These are phyloP conservation scores for Coemansia asiatica DNA, from an alignment of 192 early-diverging fungal genomes.

Conservation along the genomic window DNA sequence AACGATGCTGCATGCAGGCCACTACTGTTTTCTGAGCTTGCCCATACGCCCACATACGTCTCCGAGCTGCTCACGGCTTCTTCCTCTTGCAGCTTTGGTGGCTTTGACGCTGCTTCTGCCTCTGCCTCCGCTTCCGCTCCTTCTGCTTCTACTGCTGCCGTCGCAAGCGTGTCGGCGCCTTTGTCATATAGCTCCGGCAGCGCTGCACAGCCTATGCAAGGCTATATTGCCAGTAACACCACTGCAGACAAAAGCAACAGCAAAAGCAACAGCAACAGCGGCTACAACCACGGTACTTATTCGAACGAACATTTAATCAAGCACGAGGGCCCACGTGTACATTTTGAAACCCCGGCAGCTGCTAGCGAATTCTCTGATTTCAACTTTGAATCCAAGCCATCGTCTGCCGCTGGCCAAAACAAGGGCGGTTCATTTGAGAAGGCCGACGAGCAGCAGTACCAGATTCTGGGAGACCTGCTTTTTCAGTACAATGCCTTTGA, in stretches of 20 bases:
- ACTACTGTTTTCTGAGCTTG: conserved; percentile 31
- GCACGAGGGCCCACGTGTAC: background rate
- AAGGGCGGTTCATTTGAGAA: background rate
- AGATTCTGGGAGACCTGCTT: conserved; percentile 39
- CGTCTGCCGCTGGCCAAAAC: background rate
- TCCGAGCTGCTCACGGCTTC: conserved; percentile 2
- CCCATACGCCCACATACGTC: background rate
- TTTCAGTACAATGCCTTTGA: conserved; percentile 25
- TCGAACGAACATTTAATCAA: too few relatives aligned
- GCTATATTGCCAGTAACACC: conserved; percentile 1
- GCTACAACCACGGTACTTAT: background rate
- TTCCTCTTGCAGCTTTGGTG: background rate
- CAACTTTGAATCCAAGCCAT: background rate
- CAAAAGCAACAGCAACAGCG: background rate
- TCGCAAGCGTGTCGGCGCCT: conserved; percentile 11
- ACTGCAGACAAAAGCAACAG: background rate
- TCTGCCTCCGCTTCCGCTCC: background rate
- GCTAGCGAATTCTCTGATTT: background rate
- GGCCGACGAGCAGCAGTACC: conserved; percentile 15
- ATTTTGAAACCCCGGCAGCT: background rate
- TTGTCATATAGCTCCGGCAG: background rate
- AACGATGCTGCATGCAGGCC: conserved; percentile 1
- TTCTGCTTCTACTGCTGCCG: background rate
- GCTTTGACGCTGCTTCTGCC: background rate
- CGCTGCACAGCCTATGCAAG: conserved; percentile 5